Evolutionary conservation across 2,329 filamentous ascomycete genomes (phyloP).

Genomic region (Didymella lethalis): DNA sequence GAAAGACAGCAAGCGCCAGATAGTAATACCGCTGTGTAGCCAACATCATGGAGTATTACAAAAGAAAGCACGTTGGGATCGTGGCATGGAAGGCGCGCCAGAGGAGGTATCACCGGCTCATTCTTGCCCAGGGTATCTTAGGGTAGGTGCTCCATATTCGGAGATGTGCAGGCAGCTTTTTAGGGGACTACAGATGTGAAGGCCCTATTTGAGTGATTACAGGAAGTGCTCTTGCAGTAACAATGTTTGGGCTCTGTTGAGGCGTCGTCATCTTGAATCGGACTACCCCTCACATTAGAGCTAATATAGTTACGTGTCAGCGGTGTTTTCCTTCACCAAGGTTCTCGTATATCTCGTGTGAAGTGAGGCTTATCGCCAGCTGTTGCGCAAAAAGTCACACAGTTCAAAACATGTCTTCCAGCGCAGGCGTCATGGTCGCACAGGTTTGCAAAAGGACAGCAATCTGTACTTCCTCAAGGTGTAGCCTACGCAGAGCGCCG

Average conservation of each 20-base stretch:
- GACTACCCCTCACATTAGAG: not conserved
- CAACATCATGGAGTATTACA: constrained; percentile 20
- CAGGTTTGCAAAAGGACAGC: not conserved
- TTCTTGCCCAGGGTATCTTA: not conserved
- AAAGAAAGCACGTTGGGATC: not conserved
- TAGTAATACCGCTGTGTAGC: constrained; percentile 25
- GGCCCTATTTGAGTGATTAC: not conserved
- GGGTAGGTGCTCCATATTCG: not conserved
- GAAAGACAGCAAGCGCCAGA: constrained; percentile 23
- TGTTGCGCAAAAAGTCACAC: not conserved
- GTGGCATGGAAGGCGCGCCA: not conserved
- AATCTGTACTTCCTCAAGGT: not conserved
- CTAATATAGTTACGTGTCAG: constrained; percentile 1
- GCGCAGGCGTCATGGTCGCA: not conserved
- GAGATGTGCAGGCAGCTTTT: not conserved
- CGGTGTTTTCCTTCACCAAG: not conserved
- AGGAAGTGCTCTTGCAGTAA: not conserved
- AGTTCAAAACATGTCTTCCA: not conserved
- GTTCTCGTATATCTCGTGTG: not conserved
- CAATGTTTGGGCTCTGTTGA: not conserved
- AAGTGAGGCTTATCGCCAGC: constrained; percentile 7
- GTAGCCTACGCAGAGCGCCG: not conserved
- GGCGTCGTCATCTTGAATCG: not conserved
- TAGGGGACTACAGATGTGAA: not conserved
- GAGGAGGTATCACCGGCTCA: not conserved